These are phyloP conservation scores for Lunasporangiospora selenospora DNA, from an alignment of 192 early-diverging fungal species.

Conservation along the genomic window DNA sequence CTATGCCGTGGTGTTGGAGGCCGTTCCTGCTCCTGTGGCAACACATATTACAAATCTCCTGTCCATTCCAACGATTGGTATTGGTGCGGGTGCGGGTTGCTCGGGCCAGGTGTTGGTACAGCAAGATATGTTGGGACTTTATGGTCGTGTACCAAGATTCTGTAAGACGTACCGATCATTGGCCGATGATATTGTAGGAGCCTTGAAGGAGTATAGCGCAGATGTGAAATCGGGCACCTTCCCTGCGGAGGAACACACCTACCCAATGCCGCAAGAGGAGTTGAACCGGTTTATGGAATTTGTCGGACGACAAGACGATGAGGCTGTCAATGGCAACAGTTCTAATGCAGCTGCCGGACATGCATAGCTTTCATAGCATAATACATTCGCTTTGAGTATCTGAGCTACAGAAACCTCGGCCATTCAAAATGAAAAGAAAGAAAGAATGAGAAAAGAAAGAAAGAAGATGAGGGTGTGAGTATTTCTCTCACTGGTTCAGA, in stretches of 20 bases:
- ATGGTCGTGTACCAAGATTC: constrained; percentile 93
- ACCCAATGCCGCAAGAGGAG: constrained; percentile 73
- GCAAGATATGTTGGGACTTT: constrained; percentile 91
- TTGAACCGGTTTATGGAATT: constrained; percentile 56
- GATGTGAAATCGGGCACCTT: constrained; percentile 83
- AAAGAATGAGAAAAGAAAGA: too few relatives aligned
- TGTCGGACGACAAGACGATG: too few relatives aligned
- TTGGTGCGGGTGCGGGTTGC: constrained; percentile 87
- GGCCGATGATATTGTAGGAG: constrained; percentile 74
- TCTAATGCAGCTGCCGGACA: too few relatives aligned
- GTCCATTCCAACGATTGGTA: constrained; percentile 93
- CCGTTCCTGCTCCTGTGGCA: constrained; percentile 90
- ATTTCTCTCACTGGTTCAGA: too few relatives aligned
- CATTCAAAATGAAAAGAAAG: too few relatives aligned
- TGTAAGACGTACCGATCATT: constrained; percentile 88
- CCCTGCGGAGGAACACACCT: constrained; percentile 82
- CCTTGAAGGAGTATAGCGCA: constrained; percentile 70
- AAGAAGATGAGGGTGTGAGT: too few relatives aligned
- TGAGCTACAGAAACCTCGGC: too few relatives aligned
- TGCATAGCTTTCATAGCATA: too few relatives aligned
- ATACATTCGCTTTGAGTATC: too few relatives aligned
- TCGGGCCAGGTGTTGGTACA: constrained; percentile 96
- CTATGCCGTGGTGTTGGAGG: constrained; percentile 93
- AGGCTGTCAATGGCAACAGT: too few relatives aligned
- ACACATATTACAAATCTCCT: constrained; percentile 81